phyloP scores from a whole-genome alignment of 148 eudicot genomes.

The Fagopyrum tataricum region DNA sequence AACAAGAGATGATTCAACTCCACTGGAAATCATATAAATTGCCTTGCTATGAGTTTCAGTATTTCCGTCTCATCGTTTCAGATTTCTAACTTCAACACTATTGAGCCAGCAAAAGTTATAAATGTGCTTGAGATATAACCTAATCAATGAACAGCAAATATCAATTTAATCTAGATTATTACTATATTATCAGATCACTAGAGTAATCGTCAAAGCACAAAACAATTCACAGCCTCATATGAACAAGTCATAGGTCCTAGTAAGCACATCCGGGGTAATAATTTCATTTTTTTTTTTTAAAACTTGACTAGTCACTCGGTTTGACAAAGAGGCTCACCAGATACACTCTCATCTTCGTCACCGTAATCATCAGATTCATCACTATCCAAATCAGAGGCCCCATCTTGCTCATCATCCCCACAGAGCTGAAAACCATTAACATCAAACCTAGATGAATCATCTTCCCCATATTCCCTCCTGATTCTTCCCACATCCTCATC shows the following conservation, averaged over 20 bases:
- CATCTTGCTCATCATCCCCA: background rate
- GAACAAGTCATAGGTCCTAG: background rate
- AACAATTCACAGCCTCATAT: background rate
- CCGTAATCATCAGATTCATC: background rate
- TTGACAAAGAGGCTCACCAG: background rate
- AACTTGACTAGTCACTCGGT: background rate
- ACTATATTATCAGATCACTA: background rate
- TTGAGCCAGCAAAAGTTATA: no score
- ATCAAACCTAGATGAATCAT: background rate
- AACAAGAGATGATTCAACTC: background rate
- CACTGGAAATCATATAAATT: background rate
- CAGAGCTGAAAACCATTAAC: background rate
- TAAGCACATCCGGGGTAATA: background rate
- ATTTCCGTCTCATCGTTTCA: background rate
- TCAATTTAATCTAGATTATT: background rate
- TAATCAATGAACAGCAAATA: background rate
- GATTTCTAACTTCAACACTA: no score
- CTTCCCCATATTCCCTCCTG: slow-evolving; percentile 17
- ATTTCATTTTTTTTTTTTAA: no score
- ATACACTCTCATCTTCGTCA: slow-evolving; percentile 2
- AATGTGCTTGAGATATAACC: background rate
- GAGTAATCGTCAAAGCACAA: background rate
- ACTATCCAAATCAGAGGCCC: slow-evolving; percentile 2
- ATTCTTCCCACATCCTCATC: slow-evolving; percentile 22
- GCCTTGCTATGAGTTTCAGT: background rate